Evolutionary conservation across 2,329 filamentous ascomycete species (phyloP).

Genomic region (Mycosphaerelloides madeirae): DNA sequence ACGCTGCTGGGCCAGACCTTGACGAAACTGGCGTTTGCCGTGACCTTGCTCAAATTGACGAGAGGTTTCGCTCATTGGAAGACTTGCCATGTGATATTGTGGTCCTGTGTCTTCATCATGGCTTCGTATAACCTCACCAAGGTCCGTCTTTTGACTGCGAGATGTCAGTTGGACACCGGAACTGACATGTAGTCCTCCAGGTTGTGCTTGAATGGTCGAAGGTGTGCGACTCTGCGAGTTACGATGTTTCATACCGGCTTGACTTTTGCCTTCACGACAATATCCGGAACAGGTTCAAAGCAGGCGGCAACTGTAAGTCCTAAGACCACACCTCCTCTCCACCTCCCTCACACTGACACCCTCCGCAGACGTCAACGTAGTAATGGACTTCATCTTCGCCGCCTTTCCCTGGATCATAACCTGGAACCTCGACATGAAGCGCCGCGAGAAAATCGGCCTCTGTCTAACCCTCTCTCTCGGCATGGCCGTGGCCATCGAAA

Average conservation of each 20-base stretch:
- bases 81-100: slow-evolving; percentile 34
- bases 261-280: slow-evolving; percentile 41
- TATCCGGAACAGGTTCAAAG: slow-evolving; percentile 45
- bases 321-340: background rate
- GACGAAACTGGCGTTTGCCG: slow-evolving; percentile 38
- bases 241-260: slow-evolving; percentile 47
- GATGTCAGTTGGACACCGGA: background rate
- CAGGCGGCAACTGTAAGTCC: slow-evolving; percentile 47
- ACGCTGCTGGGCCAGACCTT: slow-evolving; percentile 36
- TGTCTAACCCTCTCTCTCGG: slow-evolving; percentile 41
- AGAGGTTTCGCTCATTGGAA: slow-evolving; percentile 29
- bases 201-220: slow-evolving; percentile 48
- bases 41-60: slow-evolving; percentile 41
- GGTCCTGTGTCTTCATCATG: slow-evolving; percentile 49
- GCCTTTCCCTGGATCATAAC: slow-evolving; percentile 49
- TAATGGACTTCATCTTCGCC: slow-evolving; percentile 52
- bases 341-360: slow-evolving; percentile 8
- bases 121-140: slow-evolving; percentile 47
- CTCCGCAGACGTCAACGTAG: slow-evolving; percentile 47
- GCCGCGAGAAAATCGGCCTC: slow-evolving; percentile 48
- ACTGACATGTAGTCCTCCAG: slow-evolving; percentile 12
- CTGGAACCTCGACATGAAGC: slow-evolving; percentile 46
- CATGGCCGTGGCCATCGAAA: slow-evolving; percentile 43
- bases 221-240: slow-evolving; percentile 40
- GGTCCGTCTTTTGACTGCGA: slow-evolving; percentile 16